These are phyloP conservation scores for Codiaeum variegatum DNA, from an alignment of 441 rosid species.

Conservation along the genomic window DNA sequence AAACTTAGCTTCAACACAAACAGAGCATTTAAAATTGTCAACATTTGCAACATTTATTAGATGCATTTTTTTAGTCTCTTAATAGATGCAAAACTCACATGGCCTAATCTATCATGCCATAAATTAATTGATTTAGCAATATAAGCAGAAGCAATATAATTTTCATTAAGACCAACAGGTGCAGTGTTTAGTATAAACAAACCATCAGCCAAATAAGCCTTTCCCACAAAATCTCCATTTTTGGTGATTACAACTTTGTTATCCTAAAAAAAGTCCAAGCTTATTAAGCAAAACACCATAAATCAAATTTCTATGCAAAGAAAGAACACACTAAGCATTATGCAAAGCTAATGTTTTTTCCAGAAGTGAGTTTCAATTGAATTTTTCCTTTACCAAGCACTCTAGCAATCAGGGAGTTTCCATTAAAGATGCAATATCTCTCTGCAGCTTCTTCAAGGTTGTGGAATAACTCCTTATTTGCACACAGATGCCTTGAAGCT, in stretches of 20 bases:
- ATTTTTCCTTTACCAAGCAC: too few species aligned
- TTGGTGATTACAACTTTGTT: neutral
- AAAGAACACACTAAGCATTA: too few species aligned
- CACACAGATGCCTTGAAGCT: neutral
- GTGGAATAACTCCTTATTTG: too few species aligned
- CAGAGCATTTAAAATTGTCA: neutral
- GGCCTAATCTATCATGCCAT: neutral
- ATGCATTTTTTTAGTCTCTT: neutral
- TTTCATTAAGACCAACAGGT: neutral
- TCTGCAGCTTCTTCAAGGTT: too few species aligned
- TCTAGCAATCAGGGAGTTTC: too few species aligned
- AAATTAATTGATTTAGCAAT: neutral
- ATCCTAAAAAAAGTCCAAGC: neutral
- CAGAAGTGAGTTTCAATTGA: too few species aligned
- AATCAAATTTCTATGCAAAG: too few species aligned
- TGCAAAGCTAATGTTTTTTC: too few species aligned
- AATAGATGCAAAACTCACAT: neutral
- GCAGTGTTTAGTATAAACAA: neutral
- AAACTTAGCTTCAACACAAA: neutral
- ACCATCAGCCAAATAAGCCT: neutral
- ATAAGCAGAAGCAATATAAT: conserved; percentile 1
- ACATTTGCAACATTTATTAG: neutral
- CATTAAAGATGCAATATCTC: too few species aligned
- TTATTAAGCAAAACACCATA: neutral
- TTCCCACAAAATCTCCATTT: neutral